These are phyloP conservation scores for Ogataea wickerhamii DNA, from an alignment of 805 yeast species.

Conservation along the genomic window DNA sequence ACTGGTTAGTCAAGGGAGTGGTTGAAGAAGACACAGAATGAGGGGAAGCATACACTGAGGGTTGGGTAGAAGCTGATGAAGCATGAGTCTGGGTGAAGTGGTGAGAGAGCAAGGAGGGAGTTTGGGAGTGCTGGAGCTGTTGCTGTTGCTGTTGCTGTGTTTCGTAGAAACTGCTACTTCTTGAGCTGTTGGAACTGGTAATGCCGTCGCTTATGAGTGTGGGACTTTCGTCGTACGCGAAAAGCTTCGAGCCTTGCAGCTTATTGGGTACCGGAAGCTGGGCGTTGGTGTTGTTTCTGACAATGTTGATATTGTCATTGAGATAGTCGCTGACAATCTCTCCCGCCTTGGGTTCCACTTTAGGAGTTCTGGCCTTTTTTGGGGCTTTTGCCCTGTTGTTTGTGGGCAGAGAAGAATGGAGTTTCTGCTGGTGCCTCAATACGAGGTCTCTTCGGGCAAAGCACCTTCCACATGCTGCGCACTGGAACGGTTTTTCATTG, in stretches of 20 bases:
- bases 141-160: conserved; percentile 11
- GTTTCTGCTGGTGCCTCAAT: conserved; percentile 89
- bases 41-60: conserved; percentile 16
- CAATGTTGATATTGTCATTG: conserved; percentile 50
- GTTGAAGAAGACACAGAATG: conserved; percentile 20
- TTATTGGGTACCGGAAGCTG: conserved; percentile 40
- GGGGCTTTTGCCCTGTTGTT: conserved; percentile 31
- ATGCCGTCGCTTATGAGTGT: conserved; percentile 9
- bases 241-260: conserved; percentile 1
- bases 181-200: conserved; percentile 11
- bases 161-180: conserved; percentile 14
- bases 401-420: conserved; percentile 58
- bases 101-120: conserved; percentile 2
- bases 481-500: conserved; percentile 92
- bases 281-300: conserved; percentile 48
- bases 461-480: conserved; percentile 94
- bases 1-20: conserved; percentile 10
- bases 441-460: conserved; percentile 89
- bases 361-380: conserved; percentile 30
- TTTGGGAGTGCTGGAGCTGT: conserved; percentile 4
- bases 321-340: conserved; percentile 34
- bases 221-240: conserved; percentile 9
- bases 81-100: conserved; percentile 3
- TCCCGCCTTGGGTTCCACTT: conserved; percentile 26
- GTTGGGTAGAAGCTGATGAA: conserved; percentile 2